Base-by-base conservation (phyloP, 2,329 filamentous ascomycete species). In the Bertia moriformis region DNA sequence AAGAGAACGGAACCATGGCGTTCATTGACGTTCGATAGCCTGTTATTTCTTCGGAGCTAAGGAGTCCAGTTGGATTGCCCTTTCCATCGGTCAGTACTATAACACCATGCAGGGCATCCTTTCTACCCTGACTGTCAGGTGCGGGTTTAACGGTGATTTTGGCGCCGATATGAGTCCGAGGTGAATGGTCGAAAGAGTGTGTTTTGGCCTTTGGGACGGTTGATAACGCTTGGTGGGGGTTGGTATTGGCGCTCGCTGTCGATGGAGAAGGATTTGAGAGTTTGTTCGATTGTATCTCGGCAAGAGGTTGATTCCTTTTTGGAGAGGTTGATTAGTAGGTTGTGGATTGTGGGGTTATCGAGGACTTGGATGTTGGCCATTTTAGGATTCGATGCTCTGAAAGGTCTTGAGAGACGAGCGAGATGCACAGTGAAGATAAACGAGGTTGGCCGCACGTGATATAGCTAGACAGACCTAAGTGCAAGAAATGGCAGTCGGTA, bases 101-200 rank as follows among this genome's bases (percentile, higher is more conserved):
- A n/a, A 7, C 22, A 10, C 22, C 22, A 27, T 27, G 22, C 7
- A 27, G 22, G 7, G 22, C 7, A 10, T n/a, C 22, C n/a, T 27
- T 7, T 27, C n/a, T 7, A n/a, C 7, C 22, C 22, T 27, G 7
- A 7, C 7, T n/a, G n/a, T n/a, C 22, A 7, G 22, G 7, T 27
- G 22, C 22, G 22, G 7, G 7, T 10, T 27, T 7, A 3, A 50
- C 49, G 12, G 49, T 40, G 13, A 52, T 49, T 18, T 52, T 52
- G 3, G 47, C 44, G 2, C 50, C 50, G 4, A 52, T 47, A n/a
- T 2, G 38, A 35, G 0, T 38, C 38, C 0, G 47, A 48, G 1
- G 44, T 48, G 14, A 52, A 52, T 1, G 50, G 41, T 7, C 50
- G 39, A 29, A 52, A 52, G 1, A 52, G 50, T 3, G 44, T 47